Evolutionary conservation across 2,329 filamentous ascomycete genomes (phyloP).

Genomic region (Xylariaceae sp.): DNA sequence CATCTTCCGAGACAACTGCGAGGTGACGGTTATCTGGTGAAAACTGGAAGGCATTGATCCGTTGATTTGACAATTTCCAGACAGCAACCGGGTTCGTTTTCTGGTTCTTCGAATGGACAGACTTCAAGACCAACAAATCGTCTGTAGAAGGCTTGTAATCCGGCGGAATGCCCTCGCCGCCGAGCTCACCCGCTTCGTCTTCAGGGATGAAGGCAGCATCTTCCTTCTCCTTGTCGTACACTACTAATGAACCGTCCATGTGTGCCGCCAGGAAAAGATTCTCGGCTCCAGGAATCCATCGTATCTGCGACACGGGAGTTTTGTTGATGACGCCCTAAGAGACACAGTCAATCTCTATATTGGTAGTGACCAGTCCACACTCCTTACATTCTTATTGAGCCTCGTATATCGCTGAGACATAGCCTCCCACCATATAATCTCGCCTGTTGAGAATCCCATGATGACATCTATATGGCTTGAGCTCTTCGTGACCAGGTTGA

Average conservation of each 20-base stretch:
- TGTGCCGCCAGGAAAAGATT: conserved; percentile 88
- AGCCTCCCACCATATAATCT: conserved; percentile 98
- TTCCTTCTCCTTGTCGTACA: conserved; percentile 93
- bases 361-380: not conserved
- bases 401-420: conserved; percentile 93
- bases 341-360: conserved; percentile 5
- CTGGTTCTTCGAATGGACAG: conserved; percentile 88
- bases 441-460: conserved; percentile 92
- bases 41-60: conserved; percentile 86
- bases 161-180: conserved; percentile 33
- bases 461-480: conserved; percentile 79
- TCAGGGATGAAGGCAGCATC: conserved; percentile 41
- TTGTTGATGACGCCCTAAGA: conserved; percentile 77
- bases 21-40: conserved; percentile 84
- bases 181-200: conserved; percentile 16
- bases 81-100: conserved; percentile 87
- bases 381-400: conserved; percentile 85
- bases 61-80: conserved; percentile 89
- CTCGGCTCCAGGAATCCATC: conserved; percentile 92
- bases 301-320: conserved; percentile 78
- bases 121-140: conserved; percentile 74
- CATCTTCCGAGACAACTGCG: conserved; percentile 87
- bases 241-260: conserved; percentile 82
- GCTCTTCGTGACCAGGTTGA: conserved; percentile 78
- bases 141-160: conserved; percentile 38